Evolutionary conservation across 2,329 filamentous ascomycete genomes (phyloP).

Genomic region (Drechmeria coniospora): DNA sequence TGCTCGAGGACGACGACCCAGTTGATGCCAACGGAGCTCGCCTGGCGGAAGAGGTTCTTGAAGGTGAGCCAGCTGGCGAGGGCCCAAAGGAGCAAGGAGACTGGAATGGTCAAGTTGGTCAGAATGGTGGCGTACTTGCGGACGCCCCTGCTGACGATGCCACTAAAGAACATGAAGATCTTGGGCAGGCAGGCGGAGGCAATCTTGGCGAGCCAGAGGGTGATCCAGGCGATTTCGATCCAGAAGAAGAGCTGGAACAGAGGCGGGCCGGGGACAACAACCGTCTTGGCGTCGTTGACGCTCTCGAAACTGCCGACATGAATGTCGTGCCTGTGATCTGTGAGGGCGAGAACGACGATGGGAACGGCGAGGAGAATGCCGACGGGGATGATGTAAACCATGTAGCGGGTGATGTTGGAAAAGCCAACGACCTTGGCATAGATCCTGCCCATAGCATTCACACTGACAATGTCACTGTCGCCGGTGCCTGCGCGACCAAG

Average conservation of each 20-base stretch:
- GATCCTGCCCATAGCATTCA: slow-evolving; percentile 51
- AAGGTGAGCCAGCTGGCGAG: slow-evolving; percentile 48
- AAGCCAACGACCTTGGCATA: slow-evolving; percentile 50
- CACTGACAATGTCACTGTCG: slow-evolving; percentile 33
- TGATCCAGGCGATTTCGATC: slow-evolving; percentile 54
- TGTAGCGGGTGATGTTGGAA: slow-evolving; percentile 48
- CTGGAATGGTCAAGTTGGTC: slow-evolving; percentile 45
- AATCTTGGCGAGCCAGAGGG: slow-evolving; percentile 52
- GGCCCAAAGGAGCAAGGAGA: slow-evolving; percentile 56
- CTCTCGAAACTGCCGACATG: slow-evolving; percentile 18
- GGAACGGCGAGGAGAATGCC: slow-evolving; percentile 46
- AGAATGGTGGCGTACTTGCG: slow-evolving; percentile 56
- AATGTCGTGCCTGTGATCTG: slow-evolving; percentile 22
- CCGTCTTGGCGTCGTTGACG: slow-evolving; percentile 6
- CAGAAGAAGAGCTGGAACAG: slow-evolving; percentile 51
- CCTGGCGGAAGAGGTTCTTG: slow-evolving; percentile 31
- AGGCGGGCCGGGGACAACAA: slow-evolving; percentile 22
- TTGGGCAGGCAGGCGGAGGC: slow-evolving; percentile 43
- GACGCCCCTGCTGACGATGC: slow-evolving; percentile 53
- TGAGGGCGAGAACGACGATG: slow-evolving; percentile 37
- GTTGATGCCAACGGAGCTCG: slow-evolving; percentile 17
- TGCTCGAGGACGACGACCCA: slow-evolving; percentile 47
- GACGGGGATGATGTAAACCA: slow-evolving; percentile 52
- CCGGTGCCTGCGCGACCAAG: slow-evolving; percentile 27
- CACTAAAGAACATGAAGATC: slow-evolving; percentile 53